A percentile compares a stretch with the other conserved stretches of the same genome.
phyloP scores from a whole-genome alignment of 176 grass and related monocot species.

The Poa annua region DNA sequence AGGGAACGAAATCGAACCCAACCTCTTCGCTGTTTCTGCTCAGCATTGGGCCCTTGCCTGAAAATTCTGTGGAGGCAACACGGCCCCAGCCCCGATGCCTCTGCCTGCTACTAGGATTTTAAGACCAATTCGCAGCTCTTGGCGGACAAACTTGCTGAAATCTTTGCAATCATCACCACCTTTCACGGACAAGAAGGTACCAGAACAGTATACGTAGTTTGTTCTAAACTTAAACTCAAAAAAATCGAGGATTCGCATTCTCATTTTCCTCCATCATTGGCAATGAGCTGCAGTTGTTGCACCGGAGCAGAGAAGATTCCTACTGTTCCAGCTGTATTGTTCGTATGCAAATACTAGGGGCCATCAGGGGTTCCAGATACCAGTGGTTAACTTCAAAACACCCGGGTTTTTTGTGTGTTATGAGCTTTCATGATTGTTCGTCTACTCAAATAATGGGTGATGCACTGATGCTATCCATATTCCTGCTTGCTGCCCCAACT shows the following conservation, averaged over 20 bases:
- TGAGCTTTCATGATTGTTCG: conserved; percentile 27
- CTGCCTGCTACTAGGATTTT: conserved; percentile 14
- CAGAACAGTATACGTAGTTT: conserved; percentile 21
- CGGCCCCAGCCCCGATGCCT: not conserved
- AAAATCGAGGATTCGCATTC: conserved; percentile 10
- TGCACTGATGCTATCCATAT: conserved; percentile 2
- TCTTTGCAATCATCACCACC: not conserved
- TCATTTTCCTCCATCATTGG: conserved; percentile 17
- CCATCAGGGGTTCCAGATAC: conserved; percentile 29
- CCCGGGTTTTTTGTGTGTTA: conserved; percentile 9
- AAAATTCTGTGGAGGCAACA: not conserved
- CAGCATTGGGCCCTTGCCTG: conserved; percentile 29
- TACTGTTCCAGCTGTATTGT: conserved; percentile 17
- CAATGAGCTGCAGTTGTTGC: conserved; percentile 31
- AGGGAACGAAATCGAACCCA: conserved; percentile 20
- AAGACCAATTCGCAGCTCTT: not conserved
- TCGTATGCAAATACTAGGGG: conserved; percentile 22
- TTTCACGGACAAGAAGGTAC: conserved; percentile 8
- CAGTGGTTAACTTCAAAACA: conserved; percentile 19
- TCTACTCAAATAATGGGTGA: not conserved
- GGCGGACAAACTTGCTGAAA: conserved; percentile 34
- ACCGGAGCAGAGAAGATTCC: conserved; percentile 45
- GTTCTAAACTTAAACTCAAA: not conserved
- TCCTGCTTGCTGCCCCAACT: conserved; percentile 18
- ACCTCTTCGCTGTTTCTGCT: conserved; percentile 26